These are phyloP conservation scores for Candida ovalis DNA, from an alignment of 805 yeast species.

Conservation along the genomic window DNA sequence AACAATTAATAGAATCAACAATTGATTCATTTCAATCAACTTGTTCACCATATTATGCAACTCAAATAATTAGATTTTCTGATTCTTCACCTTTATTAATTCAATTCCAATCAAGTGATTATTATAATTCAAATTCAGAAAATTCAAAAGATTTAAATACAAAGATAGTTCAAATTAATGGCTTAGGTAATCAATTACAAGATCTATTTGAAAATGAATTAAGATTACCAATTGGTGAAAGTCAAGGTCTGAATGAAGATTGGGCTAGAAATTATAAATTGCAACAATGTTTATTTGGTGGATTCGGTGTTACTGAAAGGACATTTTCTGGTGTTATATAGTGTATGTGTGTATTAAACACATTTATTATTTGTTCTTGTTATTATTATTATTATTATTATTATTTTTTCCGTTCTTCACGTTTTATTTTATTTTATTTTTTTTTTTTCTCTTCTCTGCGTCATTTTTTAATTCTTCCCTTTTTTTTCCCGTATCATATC, in stretches of 20 bases:
- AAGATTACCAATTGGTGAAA: not conserved
- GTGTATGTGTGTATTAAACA: no score
- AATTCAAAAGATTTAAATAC: not conserved
- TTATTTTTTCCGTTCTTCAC: no score
- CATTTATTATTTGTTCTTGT: no score
- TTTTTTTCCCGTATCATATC: no score
- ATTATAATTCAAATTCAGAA: not conserved
- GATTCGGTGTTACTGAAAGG: not conserved
- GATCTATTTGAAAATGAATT: not conserved
- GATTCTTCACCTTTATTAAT: not conserved
- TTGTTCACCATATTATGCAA: not conserved
- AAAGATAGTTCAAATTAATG: not conserved
- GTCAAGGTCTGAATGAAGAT: not conserved
- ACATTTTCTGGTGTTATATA: no score
- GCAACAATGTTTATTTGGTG: not conserved
- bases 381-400: no score
- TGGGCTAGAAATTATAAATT: constrained; percentile 1
- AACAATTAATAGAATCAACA: not conserved
- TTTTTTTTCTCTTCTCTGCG: no score
- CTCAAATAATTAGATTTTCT: not conserved
- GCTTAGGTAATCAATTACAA: not conserved
- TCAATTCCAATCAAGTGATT: not conserved
- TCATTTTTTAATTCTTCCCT: no score
- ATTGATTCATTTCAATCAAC: not conserved
- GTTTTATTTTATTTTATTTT: no score